Conservation (phyloP, 2,329 filamentous ascomycete species). For the Chaetomium sp. region DNA sequence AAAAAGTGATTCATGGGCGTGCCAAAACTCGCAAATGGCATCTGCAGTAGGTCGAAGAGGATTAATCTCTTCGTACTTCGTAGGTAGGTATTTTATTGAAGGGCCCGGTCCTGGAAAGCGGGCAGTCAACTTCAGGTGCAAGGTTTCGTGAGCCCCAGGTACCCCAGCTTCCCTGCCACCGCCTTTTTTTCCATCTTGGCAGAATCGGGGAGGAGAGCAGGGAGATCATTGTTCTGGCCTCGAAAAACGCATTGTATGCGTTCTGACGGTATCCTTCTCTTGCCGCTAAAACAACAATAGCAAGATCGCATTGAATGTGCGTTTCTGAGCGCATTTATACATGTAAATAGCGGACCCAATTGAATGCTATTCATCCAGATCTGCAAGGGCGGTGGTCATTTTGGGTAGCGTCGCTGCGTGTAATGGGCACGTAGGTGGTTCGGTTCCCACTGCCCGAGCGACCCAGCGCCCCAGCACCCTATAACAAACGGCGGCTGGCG, state of each 20-base stretch:
- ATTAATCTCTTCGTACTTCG: too few relatives aligned
- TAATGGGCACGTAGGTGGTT: slow-evolving; percentile 6
- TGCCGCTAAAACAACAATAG: not conserved
- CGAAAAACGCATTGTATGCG: not conserved
- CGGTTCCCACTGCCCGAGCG: slow-evolving; percentile 17
- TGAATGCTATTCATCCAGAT: not conserved
- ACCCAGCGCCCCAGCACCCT: slow-evolving; percentile 7
- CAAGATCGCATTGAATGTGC: not conserved
- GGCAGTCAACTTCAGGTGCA: too few relatives aligned
- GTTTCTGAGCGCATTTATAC: not conserved
- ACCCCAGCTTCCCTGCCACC: slow-evolving; percentile 16
- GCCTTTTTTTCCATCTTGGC: slow-evolving; percentile 21
- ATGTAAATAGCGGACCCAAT: not conserved
- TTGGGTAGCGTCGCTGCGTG: slow-evolving; percentile 5
- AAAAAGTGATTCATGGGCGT: not conserved
- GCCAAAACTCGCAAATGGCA: not conserved
- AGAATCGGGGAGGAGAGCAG: slow-evolving; percentile 8
- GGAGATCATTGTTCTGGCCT: not conserved
- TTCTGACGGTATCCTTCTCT: not conserved
- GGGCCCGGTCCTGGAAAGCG: too few relatives aligned
- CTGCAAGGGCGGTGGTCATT: slow-evolving; percentile 11
- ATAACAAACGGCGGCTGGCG: slow-evolving; percentile 20
- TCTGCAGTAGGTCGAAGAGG: not conserved
- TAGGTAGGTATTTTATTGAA: not conserved
- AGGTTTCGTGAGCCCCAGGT: not conserved